These are phyloP conservation scores for Penicillium sp. DNA, from an alignment of 2,329 filamentous ascomycete genomes.

Conservation along the genomic window DNA sequence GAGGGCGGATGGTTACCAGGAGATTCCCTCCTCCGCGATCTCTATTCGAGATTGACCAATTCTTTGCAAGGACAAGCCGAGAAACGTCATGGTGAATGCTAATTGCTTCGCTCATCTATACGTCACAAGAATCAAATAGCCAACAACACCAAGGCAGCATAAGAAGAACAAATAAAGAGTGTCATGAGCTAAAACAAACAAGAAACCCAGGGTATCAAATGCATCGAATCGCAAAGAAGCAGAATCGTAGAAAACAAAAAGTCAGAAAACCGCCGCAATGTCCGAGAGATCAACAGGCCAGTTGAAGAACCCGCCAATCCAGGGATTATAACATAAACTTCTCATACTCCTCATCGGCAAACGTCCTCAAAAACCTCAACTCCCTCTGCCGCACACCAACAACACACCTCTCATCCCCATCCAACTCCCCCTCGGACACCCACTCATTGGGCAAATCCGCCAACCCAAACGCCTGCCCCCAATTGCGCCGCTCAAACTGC, in stretches of 20 bases:
- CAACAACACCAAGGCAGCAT: constrained; percentile 17
- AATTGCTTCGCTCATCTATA: constrained; percentile 4
- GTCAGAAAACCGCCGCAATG: background rate
- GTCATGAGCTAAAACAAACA: background rate
- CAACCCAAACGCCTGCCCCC: constrained; percentile 38
- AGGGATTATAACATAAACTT: constrained; percentile 30
- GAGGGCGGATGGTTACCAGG: too few relatives aligned
- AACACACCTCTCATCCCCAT: constrained; percentile 39
- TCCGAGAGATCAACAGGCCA: too few relatives aligned
- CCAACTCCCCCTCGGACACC: constrained; percentile 36
- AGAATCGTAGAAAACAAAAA: background rate
- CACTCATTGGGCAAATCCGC: constrained; percentile 42
- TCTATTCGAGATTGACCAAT: background rate
- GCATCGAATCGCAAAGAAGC: constrained; percentile 6
- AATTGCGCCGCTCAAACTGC: constrained; percentile 44
- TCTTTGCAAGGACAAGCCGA: background rate
- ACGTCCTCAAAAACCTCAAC: constrained; percentile 35
- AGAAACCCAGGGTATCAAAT: constrained; percentile 28
- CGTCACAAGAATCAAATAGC: constrained; percentile 8
- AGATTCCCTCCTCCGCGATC: background rate
- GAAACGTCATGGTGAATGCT: background rate
- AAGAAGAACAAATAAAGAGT: background rate
- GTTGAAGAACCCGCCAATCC: background rate
- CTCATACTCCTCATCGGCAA: constrained; percentile 39
- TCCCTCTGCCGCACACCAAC: constrained; percentile 36